A percentile compares a stretch with the other conserved stretches of the same genome.
Conservation (phyloP, 257 asterid genomes). For the Penstemon davidsonii region DNA sequence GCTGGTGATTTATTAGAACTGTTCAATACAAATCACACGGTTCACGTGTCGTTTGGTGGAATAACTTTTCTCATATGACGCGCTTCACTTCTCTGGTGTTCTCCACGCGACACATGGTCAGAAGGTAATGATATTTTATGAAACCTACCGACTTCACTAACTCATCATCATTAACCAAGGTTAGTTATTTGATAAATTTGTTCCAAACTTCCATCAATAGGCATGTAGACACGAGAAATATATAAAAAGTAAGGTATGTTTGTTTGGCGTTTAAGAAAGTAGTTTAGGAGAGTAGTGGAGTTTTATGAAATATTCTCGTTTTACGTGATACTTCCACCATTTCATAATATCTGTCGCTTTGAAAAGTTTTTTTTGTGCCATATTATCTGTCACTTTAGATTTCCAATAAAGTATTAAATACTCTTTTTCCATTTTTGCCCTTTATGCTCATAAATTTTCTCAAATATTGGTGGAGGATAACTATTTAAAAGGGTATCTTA, state of each 20-base stretch:
- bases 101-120: conserved; percentile 28
- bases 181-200: conserved; percentile 10
- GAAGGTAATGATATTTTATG: conserved; percentile 15
- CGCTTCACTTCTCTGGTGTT: conserved; percentile 19
- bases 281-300: too few relatives aligned
- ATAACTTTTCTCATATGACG: conserved; percentile 17
- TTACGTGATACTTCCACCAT: too few relatives aligned
- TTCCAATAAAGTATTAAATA: too few relatives aligned
- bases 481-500: too few relatives aligned
- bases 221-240: not conserved
- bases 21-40: conserved; percentile 33
- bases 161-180: conserved; percentile 23
- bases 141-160: conserved; percentile 21
- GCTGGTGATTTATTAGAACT: not conserved
- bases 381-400: too few relatives aligned
- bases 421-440: too few relatives aligned
- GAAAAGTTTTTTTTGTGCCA: too few relatives aligned
- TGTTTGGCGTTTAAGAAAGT: too few relatives aligned
- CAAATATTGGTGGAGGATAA: too few relatives aligned
- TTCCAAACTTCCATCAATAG: not conserved
- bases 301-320: too few relatives aligned
- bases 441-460: too few relatives aligned
- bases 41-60: conserved; percentile 48
- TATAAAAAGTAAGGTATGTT: not conserved
- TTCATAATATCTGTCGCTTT: too few relatives aligned